Evolutionary conservation across 805 yeast genomes (phyloP).

Genomic region (Wickerhamiella siamensis): DNA sequence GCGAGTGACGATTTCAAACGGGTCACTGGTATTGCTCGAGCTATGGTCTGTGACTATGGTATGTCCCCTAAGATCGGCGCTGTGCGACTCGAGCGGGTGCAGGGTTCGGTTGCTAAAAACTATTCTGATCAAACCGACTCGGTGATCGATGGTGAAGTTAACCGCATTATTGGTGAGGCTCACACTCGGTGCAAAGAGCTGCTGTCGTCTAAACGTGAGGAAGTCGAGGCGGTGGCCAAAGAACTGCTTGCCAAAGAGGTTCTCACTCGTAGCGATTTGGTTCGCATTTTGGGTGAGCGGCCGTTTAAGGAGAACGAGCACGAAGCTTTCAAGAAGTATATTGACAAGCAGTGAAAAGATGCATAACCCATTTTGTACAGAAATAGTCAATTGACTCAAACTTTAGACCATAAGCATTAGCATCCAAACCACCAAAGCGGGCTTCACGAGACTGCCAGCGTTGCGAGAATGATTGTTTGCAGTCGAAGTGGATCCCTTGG

Average conservation of each 20-base stretch:
- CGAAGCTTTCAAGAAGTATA: slow-evolving; percentile 81
- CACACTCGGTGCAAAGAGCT: slow-evolving; percentile 44
- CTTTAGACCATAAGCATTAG: background rate
- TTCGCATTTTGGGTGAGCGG: slow-evolving; percentile 58
- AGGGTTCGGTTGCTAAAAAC: slow-evolving; percentile 43
- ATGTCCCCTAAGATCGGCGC: slow-evolving; percentile 75
- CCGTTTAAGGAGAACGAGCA: slow-evolving; percentile 58
- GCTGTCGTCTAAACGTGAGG: slow-evolving; percentile 42
- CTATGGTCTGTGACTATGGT: slow-evolving; percentile 79
- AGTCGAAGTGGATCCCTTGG: too few relatives aligned
- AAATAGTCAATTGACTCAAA: background rate
- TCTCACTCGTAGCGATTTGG: slow-evolving; percentile 71
- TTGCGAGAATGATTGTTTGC: too few relatives aligned
- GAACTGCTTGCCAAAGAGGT: slow-evolving; percentile 59
- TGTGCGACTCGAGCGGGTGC: slow-evolving; percentile 35
- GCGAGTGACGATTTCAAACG: slow-evolving; percentile 88
- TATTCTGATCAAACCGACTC: slow-evolving; percentile 61
- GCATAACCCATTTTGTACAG: background rate
- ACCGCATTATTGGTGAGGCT: slow-evolving; percentile 50
- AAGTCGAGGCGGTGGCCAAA: slow-evolving; percentile 60
- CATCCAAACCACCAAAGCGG: background rate
- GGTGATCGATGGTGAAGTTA: slow-evolving; percentile 54
- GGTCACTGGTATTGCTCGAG: slow-evolving; percentile 74
- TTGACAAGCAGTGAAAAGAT: slow-evolving; percentile 31
- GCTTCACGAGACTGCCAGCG: background rate